Conservation (phyloP, 345 rosid genomes). For the Lenwebbia sp. region DNA sequence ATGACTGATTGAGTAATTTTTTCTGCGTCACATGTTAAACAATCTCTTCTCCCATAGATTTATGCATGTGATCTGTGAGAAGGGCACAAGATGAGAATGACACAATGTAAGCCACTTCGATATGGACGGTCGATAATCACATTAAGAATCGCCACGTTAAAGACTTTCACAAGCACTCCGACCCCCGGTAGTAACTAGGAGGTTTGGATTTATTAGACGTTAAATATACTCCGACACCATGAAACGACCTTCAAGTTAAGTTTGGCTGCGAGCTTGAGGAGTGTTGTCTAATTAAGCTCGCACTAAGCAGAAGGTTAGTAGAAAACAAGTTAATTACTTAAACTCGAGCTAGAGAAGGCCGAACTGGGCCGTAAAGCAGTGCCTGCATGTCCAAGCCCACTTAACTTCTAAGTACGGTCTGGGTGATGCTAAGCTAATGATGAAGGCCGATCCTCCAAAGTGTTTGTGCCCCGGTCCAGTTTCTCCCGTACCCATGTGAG, state of each 20-base stretch:
- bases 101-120: neutral
- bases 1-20: too few relatives aligned
- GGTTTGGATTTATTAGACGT: neutral
- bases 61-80: neutral
- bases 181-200: neutral
- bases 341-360: neutral
- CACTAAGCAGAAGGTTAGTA: neutral
- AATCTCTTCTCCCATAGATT: too few relatives aligned
- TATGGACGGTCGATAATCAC: neutral
- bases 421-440: neutral
- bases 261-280: neutral
- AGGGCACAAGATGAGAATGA: neutral
- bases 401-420: neutral
- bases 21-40: too few relatives aligned
- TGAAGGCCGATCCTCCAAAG: too few relatives aligned
- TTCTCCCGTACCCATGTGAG: too few relatives aligned
- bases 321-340: neutral
- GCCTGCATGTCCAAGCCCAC: neutral
- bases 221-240: neutral
- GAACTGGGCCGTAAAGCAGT: neutral
- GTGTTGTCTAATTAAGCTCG: neutral
- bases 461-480: too few relatives aligned
- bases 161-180: neutral
- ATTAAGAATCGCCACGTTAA: neutral
- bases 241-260: neutral